Base-by-base conservation (phyloP, 306 rosid species). In the Quercus variabilis region DNA sequence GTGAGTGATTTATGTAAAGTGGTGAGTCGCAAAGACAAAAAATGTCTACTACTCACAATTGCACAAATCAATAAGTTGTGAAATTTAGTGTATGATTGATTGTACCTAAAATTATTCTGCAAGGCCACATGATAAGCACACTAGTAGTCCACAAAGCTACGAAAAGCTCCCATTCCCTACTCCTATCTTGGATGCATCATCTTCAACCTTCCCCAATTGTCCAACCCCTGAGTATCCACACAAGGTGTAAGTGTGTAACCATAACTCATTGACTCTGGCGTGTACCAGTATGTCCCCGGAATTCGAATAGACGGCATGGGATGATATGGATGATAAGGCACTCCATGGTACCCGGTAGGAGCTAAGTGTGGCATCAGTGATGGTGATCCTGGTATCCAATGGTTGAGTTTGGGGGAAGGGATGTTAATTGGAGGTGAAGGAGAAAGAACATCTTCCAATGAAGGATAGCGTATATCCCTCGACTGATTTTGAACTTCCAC, bases 271-370 rank as follows among this genome's bases (percentile, higher is more conserved):
- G 6, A 35, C 52, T 67, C 72, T 25, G 26, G 72, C 14, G n/a
- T 67, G 72, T 67, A 33, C 52, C 52, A 35, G n/a, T 67, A 67
- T 67, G 46, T 35, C 72, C 15, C 72, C 9, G 72, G 72, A 67
- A 5, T 67, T 67, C 2, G 51, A 19, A 19, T n/a, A 6, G 72
- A 35, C 14, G 52, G 52, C 49, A 65, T 1, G 19, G 71, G 18
- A 62, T 62, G 65, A 26, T 25, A 26, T 62, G 68, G 51, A 18
- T 31, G 49, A 15, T 35, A 33, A 19, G 23, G 12, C 71, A 35
- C 15, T 2, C 26, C 15, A 7, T 38, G 69, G 41, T 28, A 19
- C 21, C 69, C 1, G 43, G 11, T 3, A 67, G 51, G 26, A 35
- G 71, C 25, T 12, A 67, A 33, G 49, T 65, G 41, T 18, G 51